Base-by-base conservation (phyloP, 2,329 filamentous ascomycete genomes). In the Aspergillus sp. region DNA sequence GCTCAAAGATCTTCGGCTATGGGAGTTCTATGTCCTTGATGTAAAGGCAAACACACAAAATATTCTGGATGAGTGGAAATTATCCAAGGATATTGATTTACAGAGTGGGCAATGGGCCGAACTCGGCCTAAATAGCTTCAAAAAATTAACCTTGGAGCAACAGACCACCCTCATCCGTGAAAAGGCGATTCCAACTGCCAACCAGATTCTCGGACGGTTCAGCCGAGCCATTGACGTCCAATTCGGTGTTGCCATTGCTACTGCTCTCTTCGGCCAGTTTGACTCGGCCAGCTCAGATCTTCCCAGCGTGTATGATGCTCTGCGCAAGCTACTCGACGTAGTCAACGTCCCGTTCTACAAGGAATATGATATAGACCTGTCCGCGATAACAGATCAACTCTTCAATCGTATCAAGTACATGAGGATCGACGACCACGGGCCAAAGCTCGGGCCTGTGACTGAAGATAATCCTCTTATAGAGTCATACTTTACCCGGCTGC, bases 321-420 rank as follows among this genome's bases (percentile, higher is more conserved):
- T 91, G 65, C 77, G 79, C 3, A 80, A 85, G 57, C 84, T 97
- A 45, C 79, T 98, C 15, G 90, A 98, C 68, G 90, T 92, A 54
- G 81, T 95, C 69, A 99, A 99, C 71, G 82, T 97, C 38, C 86
- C 90, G 2, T 91, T 94, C 72, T 99, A 99, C 80, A 86, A 89
- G 66, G 95, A 99, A 77, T 99, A 96, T 75, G 93, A 99, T 73
- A 81, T 80, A 22, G 95, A 99, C 74, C 83, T 91, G 11, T 86
- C 86, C 28, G 91, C 91, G 66, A 95, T 97, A 67, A 84, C 97
- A 59, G 89, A 97, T 64, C 94, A 99, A 77, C 81, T 98, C 28
- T 96, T 90, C 82, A 96, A 97, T 74, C 89, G 96, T 64, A 91
- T 93, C 80, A 97, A 97, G 77, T 99, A 99, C 79, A 87, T 94